These are phyloP conservation scores for Clarireedia hainanense DNA, from an alignment of 2,329 filamentous ascomycete genomes.

Conservation along the genomic window DNA sequence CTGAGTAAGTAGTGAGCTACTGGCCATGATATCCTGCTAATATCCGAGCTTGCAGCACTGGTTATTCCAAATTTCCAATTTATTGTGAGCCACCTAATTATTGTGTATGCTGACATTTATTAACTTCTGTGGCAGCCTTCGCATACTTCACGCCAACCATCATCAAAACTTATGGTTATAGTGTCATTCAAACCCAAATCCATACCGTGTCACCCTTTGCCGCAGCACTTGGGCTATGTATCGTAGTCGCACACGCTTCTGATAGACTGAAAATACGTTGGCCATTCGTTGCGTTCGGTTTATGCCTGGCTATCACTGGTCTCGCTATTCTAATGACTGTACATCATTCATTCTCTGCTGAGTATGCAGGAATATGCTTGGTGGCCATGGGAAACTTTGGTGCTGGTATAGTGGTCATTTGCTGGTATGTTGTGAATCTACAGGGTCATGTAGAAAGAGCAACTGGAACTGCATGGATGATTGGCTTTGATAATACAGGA, in stretches of 20 bases:
- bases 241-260: neutral
- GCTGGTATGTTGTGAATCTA: constrained; percentile 3
- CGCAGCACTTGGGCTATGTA: neutral
- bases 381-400: neutral
- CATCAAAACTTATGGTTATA: constrained; percentile 56
- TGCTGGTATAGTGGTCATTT: neutral
- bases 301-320: neutral
- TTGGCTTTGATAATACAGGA: constrained; percentile 70
- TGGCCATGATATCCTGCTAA: constrained; percentile 24
- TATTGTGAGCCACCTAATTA: constrained; percentile 40
- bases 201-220: constrained; percentile 60
- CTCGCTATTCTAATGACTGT: neutral
- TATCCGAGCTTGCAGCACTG: constrained; percentile 70
- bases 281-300: neutral
- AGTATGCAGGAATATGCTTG: neutral
- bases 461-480: constrained; percentile 65
- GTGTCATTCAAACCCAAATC: constrained; percentile 52
- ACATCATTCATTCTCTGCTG: neutral
- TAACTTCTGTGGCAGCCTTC: constrained; percentile 37
- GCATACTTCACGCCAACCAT: constrained; percentile 69
- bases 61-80: constrained; percentile 61
- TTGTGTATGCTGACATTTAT: neutral
- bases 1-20: neutral
- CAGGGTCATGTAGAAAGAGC: neutral
- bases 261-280: neutral